Percentiles rank a stretch among this genome's conserved stretches.
phyloP scores from a whole-genome alignment of 192 early-diverging fungal genomes.

The Podochytrium sp. region DNA sequence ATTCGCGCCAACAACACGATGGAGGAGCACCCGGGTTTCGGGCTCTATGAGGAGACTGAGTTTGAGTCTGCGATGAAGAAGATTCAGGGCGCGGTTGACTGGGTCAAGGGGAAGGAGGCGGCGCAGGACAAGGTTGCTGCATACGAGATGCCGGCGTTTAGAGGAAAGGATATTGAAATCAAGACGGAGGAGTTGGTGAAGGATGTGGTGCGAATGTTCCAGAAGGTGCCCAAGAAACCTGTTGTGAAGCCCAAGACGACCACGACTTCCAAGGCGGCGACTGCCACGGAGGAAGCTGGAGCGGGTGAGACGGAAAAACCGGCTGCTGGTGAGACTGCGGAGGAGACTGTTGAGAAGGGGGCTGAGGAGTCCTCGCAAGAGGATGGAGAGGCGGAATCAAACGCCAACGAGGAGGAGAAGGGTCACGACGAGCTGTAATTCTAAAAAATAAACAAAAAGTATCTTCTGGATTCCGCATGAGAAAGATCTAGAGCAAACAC shows the following conservation, averaged over 20 bases:
- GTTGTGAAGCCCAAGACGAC: slow-evolving; percentile 47
- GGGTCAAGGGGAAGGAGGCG: slow-evolving; percentile 65
- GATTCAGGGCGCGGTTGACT: slow-evolving; percentile 62
- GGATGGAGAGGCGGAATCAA: background rate
- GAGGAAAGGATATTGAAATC: slow-evolving; percentile 56
- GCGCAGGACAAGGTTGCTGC: slow-evolving; percentile 62
- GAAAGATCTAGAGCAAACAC: no score
- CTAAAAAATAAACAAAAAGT: background rate
- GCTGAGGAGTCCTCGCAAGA: background rate
- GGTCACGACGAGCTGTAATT: slow-evolving; percentile 4
- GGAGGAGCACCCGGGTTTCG: slow-evolving; percentile 3
- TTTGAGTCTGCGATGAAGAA: slow-evolving; percentile 44
- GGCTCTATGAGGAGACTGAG: slow-evolving; percentile 33
- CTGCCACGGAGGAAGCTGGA: slow-evolving; percentile 31
- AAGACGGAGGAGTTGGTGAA: slow-evolving; percentile 36
- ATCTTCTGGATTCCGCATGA: background rate
- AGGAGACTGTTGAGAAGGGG: background rate
- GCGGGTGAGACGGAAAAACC: slow-evolving; percentile 35
- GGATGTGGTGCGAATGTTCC: slow-evolving; percentile 14
- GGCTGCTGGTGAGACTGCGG: slow-evolving; percentile 33
- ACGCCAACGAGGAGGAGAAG: background rate
- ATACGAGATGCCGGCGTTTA: slow-evolving; percentile 70
- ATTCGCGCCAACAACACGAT: slow-evolving; percentile 17
- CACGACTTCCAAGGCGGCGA: slow-evolving; percentile 6
- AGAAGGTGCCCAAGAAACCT: slow-evolving; percentile 23